Percentiles rank a stretch among this genome's conserved stretches.
phyloP scores from a whole-genome alignment of 257 asterid species.

The Solanum stenotomum region DNA sequence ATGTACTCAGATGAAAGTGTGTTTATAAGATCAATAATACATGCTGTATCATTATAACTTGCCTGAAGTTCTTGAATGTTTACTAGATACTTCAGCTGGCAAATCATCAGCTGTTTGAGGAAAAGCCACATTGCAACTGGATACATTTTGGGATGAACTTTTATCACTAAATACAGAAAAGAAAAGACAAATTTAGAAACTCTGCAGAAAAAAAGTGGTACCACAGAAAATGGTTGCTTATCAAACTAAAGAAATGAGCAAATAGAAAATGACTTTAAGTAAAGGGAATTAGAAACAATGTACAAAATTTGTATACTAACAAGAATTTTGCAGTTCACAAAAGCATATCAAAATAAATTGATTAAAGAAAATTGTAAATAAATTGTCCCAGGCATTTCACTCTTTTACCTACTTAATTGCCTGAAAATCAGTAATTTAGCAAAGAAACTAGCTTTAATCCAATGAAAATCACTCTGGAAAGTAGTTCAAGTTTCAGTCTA shows the following conservation, averaged over 20 bases:
- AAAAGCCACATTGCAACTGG: slow-evolving; percentile 25
- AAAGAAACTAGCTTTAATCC: neutral
- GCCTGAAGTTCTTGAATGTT: slow-evolving; percentile 60
- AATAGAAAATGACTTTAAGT: neutral
- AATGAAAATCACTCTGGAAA: neutral
- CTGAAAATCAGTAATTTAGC: neutral
- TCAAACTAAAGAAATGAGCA: neutral
- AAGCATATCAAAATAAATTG: neutral
- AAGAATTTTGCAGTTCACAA: neutral
- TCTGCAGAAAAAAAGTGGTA: neutral
- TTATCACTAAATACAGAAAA: slow-evolving; percentile 32
- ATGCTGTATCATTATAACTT: slow-evolving; percentile 10
- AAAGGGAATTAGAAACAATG: neutral
- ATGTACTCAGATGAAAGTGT: neutral
- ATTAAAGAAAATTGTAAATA: neutral
- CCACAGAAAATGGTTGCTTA: neutral
- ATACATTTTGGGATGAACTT: slow-evolving; percentile 28
- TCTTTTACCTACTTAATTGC: neutral
- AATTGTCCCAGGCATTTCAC: neutral
- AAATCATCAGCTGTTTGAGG: slow-evolving; percentile 24
- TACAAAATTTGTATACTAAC: neutral
- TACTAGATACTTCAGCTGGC: slow-evolving; percentile 34
- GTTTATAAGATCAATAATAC: neutral
- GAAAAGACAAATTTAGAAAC: neutral
- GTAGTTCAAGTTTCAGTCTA: neutral